Percentiles rank a stretch among this genome's conserved stretches.
Conservation (phyloP, 495 filamentous ascomycete genomes). For the Lineolata rhizophorae region DNA sequence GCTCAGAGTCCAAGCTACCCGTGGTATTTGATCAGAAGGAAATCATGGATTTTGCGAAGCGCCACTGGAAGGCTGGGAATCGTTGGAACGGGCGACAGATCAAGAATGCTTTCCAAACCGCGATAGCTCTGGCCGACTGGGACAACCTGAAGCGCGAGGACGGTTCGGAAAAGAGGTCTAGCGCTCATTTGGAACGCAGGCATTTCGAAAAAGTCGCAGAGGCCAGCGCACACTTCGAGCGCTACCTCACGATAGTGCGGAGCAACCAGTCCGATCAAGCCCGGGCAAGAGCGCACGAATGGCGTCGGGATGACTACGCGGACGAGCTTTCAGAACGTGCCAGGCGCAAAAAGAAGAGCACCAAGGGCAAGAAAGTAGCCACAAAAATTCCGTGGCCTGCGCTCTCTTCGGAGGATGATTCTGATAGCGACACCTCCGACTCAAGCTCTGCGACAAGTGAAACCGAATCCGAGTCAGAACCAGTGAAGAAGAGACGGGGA, state of each 20-base stretch:
- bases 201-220: conserved; percentile 4
- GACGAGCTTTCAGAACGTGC: not conserved
- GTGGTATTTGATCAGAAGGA: not conserved
- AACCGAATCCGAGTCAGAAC: too few relatives aligned
- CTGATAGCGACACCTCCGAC: too few relatives aligned
- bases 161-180: not conserved
- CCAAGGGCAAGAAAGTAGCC: not conserved
- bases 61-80: not conserved
- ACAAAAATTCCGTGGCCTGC: too few relatives aligned
- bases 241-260: conserved; percentile 2
- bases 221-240: conserved; percentile 3
- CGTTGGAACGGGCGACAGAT: conserved; percentile 12
- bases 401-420: too few relatives aligned
- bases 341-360: not conserved
- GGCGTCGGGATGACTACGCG: not conserved
- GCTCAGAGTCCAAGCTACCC: not conserved
- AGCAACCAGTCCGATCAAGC: not conserved
- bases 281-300: not conserved
- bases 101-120: conserved; percentile 11
- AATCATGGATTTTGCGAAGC: conserved; percentile 3
- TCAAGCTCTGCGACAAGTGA: too few relatives aligned
- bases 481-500: too few relatives aligned
- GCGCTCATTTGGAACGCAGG: conserved; percentile 1
- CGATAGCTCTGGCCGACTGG: conserved; percentile 8
- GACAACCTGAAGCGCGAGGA: not conserved